These are phyloP conservation scores for Nigrograna mackinnonii DNA, from an alignment of 2,329 filamentous ascomycete genomes.

Conservation along the genomic window DNA sequence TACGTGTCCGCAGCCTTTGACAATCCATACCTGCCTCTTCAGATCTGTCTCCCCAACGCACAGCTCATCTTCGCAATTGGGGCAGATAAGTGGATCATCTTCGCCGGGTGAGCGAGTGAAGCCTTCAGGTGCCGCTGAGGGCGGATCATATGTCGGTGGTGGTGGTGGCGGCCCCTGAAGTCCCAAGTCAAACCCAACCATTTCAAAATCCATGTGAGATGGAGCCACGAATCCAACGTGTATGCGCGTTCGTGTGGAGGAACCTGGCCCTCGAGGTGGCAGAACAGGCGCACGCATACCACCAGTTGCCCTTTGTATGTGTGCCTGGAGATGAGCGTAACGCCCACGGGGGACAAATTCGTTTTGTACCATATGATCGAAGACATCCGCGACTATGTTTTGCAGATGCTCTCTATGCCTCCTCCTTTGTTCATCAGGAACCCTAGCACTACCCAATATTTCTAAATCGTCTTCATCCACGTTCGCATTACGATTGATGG, in stretches of 20 bases:
- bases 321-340: slow-evolving; percentile 2
- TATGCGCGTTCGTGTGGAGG: too few species aligned
- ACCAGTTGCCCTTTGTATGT: not conserved
- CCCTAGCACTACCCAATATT: slow-evolving; percentile 25
- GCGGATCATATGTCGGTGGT: slow-evolving; percentile 62
- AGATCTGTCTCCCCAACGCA: slow-evolving; percentile 68
- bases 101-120: slow-evolving; percentile 79
- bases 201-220: slow-evolving; percentile 44
- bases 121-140: slow-evolving; percentile 68
- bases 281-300: not conserved
- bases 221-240: slow-evolving; percentile 29
- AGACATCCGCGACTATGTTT: slow-evolving; percentile 20
- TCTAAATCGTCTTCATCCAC: slow-evolving; percentile 33
- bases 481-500: slow-evolving; percentile 9
- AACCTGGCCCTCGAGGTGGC: slow-evolving; percentile 1
- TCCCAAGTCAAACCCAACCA: slow-evolving; percentile 49
- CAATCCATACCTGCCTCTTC: slow-evolving; percentile 89
- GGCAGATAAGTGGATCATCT: slow-evolving; percentile 77
- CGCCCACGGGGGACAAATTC: not conserved
- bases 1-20: slow-evolving; percentile 92
- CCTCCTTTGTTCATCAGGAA: slow-evolving; percentile 26
- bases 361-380: slow-evolving; percentile 13
- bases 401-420: slow-evolving; percentile 10
- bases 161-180: slow-evolving; percentile 29
- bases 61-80: slow-evolving; percentile 83